phyloP scores from a whole-genome alignment of 2,329 filamentous ascomycete genomes.

The Stachybotrys chlorohalonatus region DNA sequence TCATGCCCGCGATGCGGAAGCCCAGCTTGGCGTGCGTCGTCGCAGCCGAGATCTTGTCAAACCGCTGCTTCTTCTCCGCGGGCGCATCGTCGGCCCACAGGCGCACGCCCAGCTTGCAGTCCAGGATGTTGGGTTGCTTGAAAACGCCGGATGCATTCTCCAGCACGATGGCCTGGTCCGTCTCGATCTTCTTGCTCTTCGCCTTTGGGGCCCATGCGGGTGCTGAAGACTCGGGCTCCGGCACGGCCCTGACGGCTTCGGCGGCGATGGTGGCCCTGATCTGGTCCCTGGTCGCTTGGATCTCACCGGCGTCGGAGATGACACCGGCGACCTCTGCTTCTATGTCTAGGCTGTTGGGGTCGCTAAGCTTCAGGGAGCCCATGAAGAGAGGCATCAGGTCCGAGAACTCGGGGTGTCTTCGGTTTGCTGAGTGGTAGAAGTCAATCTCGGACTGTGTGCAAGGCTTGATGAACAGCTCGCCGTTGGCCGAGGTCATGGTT shows the following conservation, averaged over 20 bases:
- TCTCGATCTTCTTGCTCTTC: constrained; percentile 55
- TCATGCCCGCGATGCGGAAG: constrained; percentile 58
- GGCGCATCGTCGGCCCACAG: constrained; percentile 74
- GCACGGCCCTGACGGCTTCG: constrained; percentile 17
- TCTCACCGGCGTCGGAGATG: constrained; percentile 26
- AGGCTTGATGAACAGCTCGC: constrained; percentile 87
- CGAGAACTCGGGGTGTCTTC: constrained; percentile 62
- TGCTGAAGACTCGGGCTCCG: constrained; percentile 5
- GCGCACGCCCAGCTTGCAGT: constrained; percentile 80
- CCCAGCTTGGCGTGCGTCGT: constrained; percentile 53
- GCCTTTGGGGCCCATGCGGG: constrained; percentile 33
- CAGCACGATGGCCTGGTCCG: constrained; percentile 72
- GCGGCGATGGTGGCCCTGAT: constrained; percentile 22
- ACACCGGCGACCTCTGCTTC: constrained; percentile 37
- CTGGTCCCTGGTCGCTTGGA: constrained; percentile 22
- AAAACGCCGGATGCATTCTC: constrained; percentile 79
- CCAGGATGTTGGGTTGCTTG: constrained; percentile 77
- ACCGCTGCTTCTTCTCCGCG: constrained; percentile 47
- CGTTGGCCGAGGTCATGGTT: constrained; percentile 74
- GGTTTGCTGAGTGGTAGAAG: constrained; percentile 72
- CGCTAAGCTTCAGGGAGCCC: constrained; percentile 65
- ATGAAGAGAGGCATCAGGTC: constrained; percentile 79
- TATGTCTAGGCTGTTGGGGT: constrained; percentile 38
- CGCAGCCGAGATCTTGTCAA: constrained; percentile 47
- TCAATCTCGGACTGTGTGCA: constrained; percentile 77